Percentiles rank a stretch among this genome's conserved stretches.
phyloP scores from a whole-genome alignment of 2,329 filamentous ascomycete genomes.

The Xylaria sp. region DNA sequence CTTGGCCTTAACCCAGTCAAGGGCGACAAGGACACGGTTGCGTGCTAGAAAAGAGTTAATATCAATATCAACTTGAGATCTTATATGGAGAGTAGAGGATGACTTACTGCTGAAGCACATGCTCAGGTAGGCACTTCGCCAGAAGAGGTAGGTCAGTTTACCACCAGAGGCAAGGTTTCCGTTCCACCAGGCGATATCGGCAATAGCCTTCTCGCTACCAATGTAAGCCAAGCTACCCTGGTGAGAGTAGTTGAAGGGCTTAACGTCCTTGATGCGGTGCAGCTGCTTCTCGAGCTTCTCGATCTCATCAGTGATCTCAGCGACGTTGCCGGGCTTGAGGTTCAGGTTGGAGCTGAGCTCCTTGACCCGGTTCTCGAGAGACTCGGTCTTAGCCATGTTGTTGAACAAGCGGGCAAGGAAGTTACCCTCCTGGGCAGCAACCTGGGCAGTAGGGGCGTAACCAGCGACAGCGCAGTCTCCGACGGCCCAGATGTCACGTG shows the following conservation, averaged over 20 bases:
- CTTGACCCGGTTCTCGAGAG: conserved; percentile 69
- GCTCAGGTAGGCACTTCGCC: conserved; percentile 94
- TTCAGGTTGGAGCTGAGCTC: conserved; percentile 60
- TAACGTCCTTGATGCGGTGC: conserved; percentile 85
- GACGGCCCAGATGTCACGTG: conserved; percentile 95
- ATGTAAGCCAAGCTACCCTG: conserved; percentile 97
- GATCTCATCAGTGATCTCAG: conserved; percentile 67
- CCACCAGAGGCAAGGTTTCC: conserved; percentile 93
- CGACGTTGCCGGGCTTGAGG: conserved; percentile 58
- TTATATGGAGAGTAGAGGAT: conserved; percentile 34
- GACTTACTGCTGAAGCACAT: conserved; percentile 99
- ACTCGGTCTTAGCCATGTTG: conserved; percentile 94
- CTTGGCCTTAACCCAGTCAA: conserved; percentile 97
- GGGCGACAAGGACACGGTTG: conserved; percentile 84
- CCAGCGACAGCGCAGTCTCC: conserved; percentile 97
- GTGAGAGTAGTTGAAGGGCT: conserved; percentile 97
- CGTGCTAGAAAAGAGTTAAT: conserved; percentile 56
- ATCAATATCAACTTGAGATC: conserved; percentile 13
- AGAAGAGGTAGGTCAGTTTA: conserved; percentile 94
- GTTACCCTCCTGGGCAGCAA: conserved; percentile 88
- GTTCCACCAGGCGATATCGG: conserved; percentile 94
- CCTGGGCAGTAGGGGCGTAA: conserved; percentile 95
- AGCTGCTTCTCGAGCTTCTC: conserved; percentile 81
- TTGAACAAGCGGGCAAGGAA: conserved; percentile 97
- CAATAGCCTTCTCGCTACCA: conserved; percentile 94